Base-by-base conservation (phyloP, 495 filamentous ascomycete species). In the Astrocystis sublimbata region DNA sequence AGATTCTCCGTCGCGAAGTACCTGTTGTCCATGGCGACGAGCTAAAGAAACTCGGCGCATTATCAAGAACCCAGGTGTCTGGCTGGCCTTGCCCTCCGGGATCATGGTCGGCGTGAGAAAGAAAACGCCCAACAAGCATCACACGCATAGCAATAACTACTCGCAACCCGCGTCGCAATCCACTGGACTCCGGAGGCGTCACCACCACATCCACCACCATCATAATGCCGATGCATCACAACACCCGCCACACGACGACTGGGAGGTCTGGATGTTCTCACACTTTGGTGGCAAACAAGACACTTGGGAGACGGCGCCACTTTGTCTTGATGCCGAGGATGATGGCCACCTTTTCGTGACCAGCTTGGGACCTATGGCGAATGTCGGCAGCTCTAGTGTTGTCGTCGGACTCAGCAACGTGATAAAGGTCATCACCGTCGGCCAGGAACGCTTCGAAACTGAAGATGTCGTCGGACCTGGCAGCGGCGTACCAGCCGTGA, bases 261-360 rank as follows among this genome's bases (percentile, higher is more conserved):
- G 87, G 87, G 87, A 91, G 68, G 83, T 82, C 2, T 92, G 87
- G 86, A 83, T 80, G 9, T 77, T 89, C 51, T 81, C 83, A 21
- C 74, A 75, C 59, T 75, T 73, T 12, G 75, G 75, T 40, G 56
- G 63, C 26, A 68, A 67, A 13, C 65, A 73, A 21, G 68, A 71
- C 19, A 68, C 63, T 2, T 74, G 75, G 63, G 79, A 81, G 57
- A 74, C 73, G 0, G 52, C 57, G 10, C 74, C 73, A 10, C 69
- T 82, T 15, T 70, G 75, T 21, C n/a, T 64, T 7, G 68, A 65
- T 12, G 50, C 65, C 17, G 70, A 72, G 12, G 68, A 72, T n/a
- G 65, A 73, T 3, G 66, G 68, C 2, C 74, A 84, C 42, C 76
- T 92, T 4, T 78, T 89, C 40, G 85, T 89, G 15, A 79, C 79